Percentiles rank a stretch among this genome's conserved stretches.
phyloP scores from a whole-genome alignment of 208 protist species.

The Crithidia bombi region DNA sequence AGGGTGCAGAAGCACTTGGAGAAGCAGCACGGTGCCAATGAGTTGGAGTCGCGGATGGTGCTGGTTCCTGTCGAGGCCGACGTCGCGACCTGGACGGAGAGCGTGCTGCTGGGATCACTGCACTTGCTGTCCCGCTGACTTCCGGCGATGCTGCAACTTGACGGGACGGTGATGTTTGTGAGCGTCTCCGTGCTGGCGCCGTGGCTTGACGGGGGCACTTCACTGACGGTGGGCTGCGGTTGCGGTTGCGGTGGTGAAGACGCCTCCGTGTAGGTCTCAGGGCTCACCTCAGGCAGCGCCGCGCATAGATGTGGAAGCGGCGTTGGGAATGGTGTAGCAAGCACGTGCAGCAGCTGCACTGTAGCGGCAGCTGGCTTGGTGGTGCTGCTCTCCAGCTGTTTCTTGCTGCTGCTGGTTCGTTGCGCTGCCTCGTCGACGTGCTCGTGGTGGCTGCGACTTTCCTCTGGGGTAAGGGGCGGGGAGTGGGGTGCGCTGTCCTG shows the following conservation, averaged over 20 bases:
- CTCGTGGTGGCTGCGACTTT: no score
- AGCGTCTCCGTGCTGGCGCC: no score
- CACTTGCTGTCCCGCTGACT: no score
- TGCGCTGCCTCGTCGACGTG: neutral
- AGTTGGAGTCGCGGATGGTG: neutral
- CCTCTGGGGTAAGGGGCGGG: no score
- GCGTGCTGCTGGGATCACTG: neutral
- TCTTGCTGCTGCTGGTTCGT: neutral
- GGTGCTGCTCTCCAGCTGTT: neutral
- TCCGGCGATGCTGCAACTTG: no score
- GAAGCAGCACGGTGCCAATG: constrained; percentile 9
- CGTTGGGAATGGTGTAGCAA: no score
- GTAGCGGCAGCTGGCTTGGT: neutral
- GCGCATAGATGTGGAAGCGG: neutral
- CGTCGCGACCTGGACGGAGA: no score
- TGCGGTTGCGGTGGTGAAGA: neutral
- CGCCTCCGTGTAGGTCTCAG: neutral
- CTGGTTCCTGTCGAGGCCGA: neutral
- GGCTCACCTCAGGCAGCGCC: neutral
- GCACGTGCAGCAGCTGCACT: neutral
- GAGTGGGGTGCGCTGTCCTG: no score
- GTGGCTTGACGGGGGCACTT: no score
- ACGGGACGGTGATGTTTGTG: no score
- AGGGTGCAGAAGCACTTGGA: constrained; percentile 38
- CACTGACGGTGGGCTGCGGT: no score